Base-by-base conservation (phyloP, 2,329 filamentous ascomycete genomes). In the Exophiala alcalophila region DNA sequence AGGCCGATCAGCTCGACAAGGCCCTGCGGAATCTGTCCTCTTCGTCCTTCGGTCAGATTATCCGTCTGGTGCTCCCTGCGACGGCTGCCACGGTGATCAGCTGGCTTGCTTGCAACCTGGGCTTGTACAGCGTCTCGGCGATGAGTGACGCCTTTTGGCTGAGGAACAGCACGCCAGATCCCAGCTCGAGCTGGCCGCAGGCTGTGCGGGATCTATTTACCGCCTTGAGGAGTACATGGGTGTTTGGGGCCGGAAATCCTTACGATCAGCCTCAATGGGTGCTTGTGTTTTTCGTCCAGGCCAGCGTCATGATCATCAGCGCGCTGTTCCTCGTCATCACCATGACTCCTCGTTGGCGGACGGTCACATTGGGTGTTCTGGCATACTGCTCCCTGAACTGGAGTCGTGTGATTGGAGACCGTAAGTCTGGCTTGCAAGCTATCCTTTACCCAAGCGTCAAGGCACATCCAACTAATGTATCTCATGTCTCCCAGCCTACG, bases 251-350 rank as follows among this genome's bases (percentile, higher is more conserved):
- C 31, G 62, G 62, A 40, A 78, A 78, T 49, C 58, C 63, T 4
- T 80, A 78, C 51, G 77, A 80, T 46, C 70, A 71, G 15, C 76
- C 77, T 45, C 76, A 79, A 52, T 80, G 77, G 77, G 78, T 76
- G 9, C 58, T 80, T 19, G 52, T 74, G 5, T 74, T 73, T n/a
- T 59, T 80, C 20, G 62, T 80, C 20, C 70, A 69, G 50, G 76
- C 74, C 4, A 76, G 72, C 24, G 69, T 80, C 61, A 65, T 71
- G 59, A 69, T 78, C 10, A 80, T 78, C 49, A 66, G 70, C 30
- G 70, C 73, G 36, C 62, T 80, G 44, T 58, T 77, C 21, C 71
- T 71, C 3, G 76, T 74, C 0, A 66, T 69, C 20, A 70, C 71
- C 44, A 65, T 76, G 45, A 70, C 68, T 37, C 64, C 72, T 3